phyloP scores from a whole-genome alignment of 768 basidiomycete species.

The Boletus fagicola region DNA sequence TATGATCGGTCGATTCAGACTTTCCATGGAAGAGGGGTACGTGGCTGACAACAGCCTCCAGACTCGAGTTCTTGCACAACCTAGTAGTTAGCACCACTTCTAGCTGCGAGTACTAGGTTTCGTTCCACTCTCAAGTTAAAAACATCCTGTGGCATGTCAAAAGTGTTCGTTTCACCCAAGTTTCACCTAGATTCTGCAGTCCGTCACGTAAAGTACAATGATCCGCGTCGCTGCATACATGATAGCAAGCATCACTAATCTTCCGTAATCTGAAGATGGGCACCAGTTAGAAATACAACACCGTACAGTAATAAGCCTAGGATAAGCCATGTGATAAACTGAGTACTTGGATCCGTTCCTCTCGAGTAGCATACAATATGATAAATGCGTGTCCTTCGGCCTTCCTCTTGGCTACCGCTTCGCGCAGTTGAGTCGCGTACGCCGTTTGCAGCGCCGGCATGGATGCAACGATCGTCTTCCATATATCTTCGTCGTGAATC shows the following conservation, averaged over 20 bases:
- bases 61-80: not conserved
- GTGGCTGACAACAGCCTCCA: too few species aligned
- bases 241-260: not conserved
- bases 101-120: not conserved
- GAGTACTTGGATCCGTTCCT: constrained; percentile 67
- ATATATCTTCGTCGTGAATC: constrained; percentile 73
- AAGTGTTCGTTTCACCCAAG: too few species aligned
- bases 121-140: not conserved
- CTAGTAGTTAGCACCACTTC: not conserved
- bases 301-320: not conserved
- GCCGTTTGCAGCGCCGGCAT: constrained; percentile 58
- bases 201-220: not conserved
- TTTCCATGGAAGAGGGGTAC: not conserved
- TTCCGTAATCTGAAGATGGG: not conserved
- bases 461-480: constrained; percentile 55
- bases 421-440: constrained; percentile 68
- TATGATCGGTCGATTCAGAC: not conserved
- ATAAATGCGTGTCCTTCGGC: constrained; percentile 62
- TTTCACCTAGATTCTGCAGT: not conserved
- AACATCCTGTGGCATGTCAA: too few species aligned
- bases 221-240: not conserved
- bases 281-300: not conserved
- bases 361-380: constrained; percentile 63
- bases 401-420: constrained; percentile 60
- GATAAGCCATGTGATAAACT: constrained; percentile 30